phyloP scores from a whole-genome alignment of 2,329 filamentous ascomycete genomes.

The Periconia sp. region DNA sequence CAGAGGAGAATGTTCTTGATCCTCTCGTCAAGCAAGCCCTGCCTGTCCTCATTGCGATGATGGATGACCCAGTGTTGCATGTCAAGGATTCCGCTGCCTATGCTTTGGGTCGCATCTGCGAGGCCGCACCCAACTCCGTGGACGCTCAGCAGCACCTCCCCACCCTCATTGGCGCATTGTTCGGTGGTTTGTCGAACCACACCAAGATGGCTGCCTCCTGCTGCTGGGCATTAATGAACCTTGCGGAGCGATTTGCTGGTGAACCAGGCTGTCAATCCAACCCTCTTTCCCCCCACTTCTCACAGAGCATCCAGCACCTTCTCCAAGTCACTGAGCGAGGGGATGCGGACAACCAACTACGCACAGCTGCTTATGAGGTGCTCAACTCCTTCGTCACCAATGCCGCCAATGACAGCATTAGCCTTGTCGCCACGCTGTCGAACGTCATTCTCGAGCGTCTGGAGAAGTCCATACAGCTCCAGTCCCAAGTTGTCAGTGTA shows the following conservation, averaged over 20 bases:
- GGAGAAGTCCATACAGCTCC: constrained; percentile 85
- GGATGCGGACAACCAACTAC: constrained; percentile 83
- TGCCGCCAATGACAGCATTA: constrained; percentile 81
- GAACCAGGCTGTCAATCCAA: constrained; percentile 79
- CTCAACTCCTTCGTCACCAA: constrained; percentile 93
- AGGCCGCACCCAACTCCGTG: constrained; percentile 88
- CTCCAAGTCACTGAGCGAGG: constrained; percentile 80
- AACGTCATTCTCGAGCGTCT: constrained; percentile 88
- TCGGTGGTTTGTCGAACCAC: constrained; percentile 84
- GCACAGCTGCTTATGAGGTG: constrained; percentile 96
- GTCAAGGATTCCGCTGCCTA: constrained; percentile 97
- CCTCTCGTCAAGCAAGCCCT: constrained; percentile 95
- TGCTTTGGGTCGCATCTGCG: constrained; percentile 92
- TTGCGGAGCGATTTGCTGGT: constrained; percentile 92
- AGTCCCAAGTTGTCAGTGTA: constrained; percentile 91
- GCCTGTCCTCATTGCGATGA: constrained; percentile 88
- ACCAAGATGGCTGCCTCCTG: constrained; percentile 97
- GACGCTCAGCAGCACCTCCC: constrained; percentile 82
- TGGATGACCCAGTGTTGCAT: constrained; percentile 82
- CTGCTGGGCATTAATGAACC: constrained; percentile 98
- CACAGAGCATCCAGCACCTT: constrained; percentile 83
- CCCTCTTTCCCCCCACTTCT: constrained; percentile 86
- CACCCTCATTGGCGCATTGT: constrained; percentile 82
- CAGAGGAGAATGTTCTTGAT: constrained; percentile 87
- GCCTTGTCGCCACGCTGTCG: constrained; percentile 77